phyloP scores from a whole-genome alignment of 768 basidiomycete species.

The Termitomyces heimii region DNA sequence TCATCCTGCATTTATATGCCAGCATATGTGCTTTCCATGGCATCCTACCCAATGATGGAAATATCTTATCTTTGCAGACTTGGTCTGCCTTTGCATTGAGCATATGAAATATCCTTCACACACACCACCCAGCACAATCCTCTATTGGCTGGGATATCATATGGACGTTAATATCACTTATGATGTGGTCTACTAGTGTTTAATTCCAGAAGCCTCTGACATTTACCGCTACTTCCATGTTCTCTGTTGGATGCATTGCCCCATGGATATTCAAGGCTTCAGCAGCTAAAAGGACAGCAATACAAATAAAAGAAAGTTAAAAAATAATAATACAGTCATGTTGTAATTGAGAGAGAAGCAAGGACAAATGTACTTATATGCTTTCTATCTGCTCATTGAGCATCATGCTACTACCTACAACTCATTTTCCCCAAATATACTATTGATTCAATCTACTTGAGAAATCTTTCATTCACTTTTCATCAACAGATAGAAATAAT shows the following conservation, averaged over 20 bases:
- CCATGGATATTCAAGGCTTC: slow-evolving; percentile 6
- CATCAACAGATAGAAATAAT: no score
- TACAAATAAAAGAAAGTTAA: not conserved
- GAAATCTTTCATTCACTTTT: no score
- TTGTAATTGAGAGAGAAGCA: not conserved
- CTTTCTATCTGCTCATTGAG: no score
- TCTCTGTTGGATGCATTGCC: slow-evolving; percentile 3
- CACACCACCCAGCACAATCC: slow-evolving; percentile 58
- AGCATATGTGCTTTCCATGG: not conserved
- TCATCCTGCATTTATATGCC: not conserved
- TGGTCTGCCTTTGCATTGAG: slow-evolving; percentile 9
- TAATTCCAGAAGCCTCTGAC: not conserved
- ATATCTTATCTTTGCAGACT: slow-evolving; percentile 12
- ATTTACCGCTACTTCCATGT: not conserved
- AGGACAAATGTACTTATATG: not conserved
- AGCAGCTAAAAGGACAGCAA: not conserved
- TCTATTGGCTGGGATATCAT: slow-evolving; percentile 63
- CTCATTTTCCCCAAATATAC: no score
- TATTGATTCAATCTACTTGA: no score
- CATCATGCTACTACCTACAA: not conserved
- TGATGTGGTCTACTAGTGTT: slow-evolving; percentile 24
- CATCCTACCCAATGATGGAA: not conserved
- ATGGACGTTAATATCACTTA: slow-evolving; percentile 45
- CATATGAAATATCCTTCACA: slow-evolving; percentile 33
- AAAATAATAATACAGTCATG: not conserved